These are phyloP conservation scores for Aspergillus carlsbadensis DNA, from an alignment of 495 filamentous ascomycete species.

Conservation along the genomic window DNA sequence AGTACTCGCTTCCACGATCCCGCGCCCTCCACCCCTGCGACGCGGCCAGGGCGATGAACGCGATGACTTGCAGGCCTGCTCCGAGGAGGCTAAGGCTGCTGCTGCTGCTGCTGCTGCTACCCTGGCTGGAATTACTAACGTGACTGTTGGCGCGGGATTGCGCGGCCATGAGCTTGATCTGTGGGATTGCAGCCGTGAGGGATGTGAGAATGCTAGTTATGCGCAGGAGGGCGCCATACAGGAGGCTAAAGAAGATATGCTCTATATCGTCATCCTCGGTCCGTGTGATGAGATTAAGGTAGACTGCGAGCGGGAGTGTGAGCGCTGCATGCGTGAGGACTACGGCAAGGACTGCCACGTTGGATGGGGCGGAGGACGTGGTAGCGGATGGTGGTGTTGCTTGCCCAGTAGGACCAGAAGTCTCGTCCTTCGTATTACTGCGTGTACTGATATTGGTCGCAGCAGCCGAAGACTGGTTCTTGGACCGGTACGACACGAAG, in stretches of 20 bases:
- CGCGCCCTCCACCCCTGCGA: not conserved
- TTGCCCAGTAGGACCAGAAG: not conserved
- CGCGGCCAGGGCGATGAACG: not conserved
- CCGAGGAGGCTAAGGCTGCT: not conserved
- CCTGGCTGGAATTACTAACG: not conserved
- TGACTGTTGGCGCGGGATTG: not conserved
- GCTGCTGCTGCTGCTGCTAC: too few species aligned
- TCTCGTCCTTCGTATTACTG: not conserved
- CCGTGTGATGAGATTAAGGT: not conserved
- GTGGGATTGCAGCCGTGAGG: not conserved
- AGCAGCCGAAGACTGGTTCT: not conserved
- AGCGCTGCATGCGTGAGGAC: not conserved
- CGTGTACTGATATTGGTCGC: too few species aligned
- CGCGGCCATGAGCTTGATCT: not conserved
- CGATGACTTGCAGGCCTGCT: not conserved
- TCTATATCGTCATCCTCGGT: not conserved
- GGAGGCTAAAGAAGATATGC: not conserved
- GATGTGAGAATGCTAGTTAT: not conserved
- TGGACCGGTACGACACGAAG: not conserved
- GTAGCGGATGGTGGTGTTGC: not conserved
- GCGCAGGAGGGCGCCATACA: not conserved
- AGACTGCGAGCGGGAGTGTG: not conserved
- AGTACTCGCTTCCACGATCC: not conserved
- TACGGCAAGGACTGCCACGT: not conserved
- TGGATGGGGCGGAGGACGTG: not conserved